Percentiles rank a stretch among this genome's conserved stretches.
Evolutionary conservation across 177 flowering plant species (phyloP).

Genomic region (Vitis hybrid): DNA sequence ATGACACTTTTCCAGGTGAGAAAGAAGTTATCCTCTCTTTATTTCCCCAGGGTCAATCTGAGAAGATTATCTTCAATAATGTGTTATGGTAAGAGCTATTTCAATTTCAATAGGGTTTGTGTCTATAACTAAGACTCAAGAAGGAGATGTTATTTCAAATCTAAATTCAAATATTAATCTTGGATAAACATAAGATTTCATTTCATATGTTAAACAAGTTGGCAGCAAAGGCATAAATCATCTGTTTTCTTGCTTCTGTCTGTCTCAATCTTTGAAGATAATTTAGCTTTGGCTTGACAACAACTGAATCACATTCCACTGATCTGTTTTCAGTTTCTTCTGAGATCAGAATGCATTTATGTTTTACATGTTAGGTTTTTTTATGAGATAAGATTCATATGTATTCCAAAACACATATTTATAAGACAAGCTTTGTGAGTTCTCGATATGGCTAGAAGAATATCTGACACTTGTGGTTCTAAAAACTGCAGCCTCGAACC

Average conservation of each 20-base stretch:
- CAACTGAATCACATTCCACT: too few relatives aligned
- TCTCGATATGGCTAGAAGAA: background rate
- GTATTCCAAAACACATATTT: background rate
- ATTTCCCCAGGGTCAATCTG: background rate
- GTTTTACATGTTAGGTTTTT: background rate
- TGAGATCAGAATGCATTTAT: too few relatives aligned
- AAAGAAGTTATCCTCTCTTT: background rate
- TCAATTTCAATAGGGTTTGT: background rate
- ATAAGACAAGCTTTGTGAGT: background rate
- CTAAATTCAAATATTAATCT: background rate
- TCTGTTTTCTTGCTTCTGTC: background rate
- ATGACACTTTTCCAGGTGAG: conserved; percentile 90
- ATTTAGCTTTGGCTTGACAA: too few relatives aligned
- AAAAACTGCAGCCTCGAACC: conserved; percentile 67
- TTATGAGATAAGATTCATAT: background rate
- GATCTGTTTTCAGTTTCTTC: too few relatives aligned
- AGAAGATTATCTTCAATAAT: background rate
- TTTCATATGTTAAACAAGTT: background rate
- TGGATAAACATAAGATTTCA: background rate
- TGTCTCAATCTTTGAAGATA: background rate
- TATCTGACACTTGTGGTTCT: conserved; percentile 5
- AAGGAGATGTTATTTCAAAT: background rate
- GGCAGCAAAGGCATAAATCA: background rate
- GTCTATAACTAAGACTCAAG: background rate
- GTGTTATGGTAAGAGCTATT: background rate